phyloP scores from a whole-genome alignment of 306 rosid genomes.

The Vigna radiata region DNA sequence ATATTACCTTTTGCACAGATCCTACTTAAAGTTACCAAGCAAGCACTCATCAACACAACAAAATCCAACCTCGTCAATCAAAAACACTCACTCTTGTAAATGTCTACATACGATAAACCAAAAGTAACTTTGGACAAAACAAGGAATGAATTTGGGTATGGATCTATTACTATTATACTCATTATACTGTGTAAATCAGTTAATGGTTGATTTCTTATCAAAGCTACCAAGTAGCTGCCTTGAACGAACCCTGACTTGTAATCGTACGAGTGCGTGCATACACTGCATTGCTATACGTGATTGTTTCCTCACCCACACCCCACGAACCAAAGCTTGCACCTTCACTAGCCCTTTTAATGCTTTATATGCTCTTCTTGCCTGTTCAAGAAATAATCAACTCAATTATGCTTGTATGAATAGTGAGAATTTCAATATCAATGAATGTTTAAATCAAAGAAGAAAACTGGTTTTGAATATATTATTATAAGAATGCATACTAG shows the following conservation, averaged over 20 bases:
- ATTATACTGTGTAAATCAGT: background rate
- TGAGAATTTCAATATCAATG: too few relatives aligned
- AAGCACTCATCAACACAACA: background rate
- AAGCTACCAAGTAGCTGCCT: slow-evolving; percentile 60
- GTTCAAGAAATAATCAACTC: background rate
- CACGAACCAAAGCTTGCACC: slow-evolving; percentile 87
- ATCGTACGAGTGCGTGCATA: slow-evolving; percentile 72
- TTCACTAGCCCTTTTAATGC: slow-evolving; percentile 84
- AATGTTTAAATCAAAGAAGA: too few relatives aligned
- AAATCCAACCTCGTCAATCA: background rate
- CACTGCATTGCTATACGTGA: slow-evolving; percentile 76
- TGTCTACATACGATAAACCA: background rate
- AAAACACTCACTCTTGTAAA: background rate
- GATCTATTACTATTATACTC: background rate
- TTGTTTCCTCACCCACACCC: slow-evolving; percentile 68
- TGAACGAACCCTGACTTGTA: slow-evolving; percentile 80
- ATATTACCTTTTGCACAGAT: background rate
- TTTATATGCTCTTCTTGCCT: slow-evolving; percentile 80
- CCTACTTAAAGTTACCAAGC: too few relatives aligned
- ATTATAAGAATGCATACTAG: slow-evolving; percentile 60
- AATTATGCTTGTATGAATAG: too few relatives aligned
- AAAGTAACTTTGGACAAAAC: background rate
- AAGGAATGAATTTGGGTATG: background rate
- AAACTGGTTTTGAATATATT: too few relatives aligned
- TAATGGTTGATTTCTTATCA: background rate